Conservation (phyloP, 768 basidiomycete species). For the Phaeolepiota aurea region DNA sequence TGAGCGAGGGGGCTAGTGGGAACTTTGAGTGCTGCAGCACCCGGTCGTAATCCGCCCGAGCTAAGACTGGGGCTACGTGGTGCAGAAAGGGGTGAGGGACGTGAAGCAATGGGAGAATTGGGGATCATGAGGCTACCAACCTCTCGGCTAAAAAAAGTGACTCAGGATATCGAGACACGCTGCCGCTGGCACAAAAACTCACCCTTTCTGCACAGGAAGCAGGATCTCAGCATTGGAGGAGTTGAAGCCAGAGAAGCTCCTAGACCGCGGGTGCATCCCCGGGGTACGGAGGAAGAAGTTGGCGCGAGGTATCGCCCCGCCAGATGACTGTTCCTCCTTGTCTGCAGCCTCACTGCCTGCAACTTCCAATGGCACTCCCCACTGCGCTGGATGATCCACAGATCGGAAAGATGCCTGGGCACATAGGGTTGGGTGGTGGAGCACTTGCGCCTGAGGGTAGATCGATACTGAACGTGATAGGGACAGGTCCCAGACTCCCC, state of each 20-base stretch:
- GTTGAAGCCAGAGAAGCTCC: conserved; percentile 73
- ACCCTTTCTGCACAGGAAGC: conserved; percentile 22
- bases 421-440: too few relatives aligned
- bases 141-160: neutral
- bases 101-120: too few relatives aligned
- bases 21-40: conserved; percentile 14
- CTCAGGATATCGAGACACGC: too few relatives aligned
- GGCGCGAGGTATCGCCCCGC: conserved; percentile 41
- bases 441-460: too few relatives aligned
- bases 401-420: too few relatives aligned
- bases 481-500: conserved; percentile 45
- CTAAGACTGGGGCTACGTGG: conserved; percentile 22
- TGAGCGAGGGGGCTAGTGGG: conserved; percentile 29
- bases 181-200: too few relatives aligned
- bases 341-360: too few relatives aligned
- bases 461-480: conserved; percentile 51
- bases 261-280: conserved; percentile 52
- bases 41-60: neutral
- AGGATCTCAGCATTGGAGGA: conserved; percentile 21
- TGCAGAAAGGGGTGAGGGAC: too few relatives aligned
- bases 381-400: too few relatives aligned
- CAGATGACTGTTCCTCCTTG: too few relatives aligned
- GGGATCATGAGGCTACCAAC: too few relatives aligned
- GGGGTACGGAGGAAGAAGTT: conserved; percentile 63
- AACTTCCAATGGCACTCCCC: too few relatives aligned